A percentile compares a stretch with the other conserved stretches of the same genome.
These are phyloP conservation scores for Astragalus glycyphyllos DNA, from an alignment of 306 rosid species.

Conservation along the genomic window DNA sequence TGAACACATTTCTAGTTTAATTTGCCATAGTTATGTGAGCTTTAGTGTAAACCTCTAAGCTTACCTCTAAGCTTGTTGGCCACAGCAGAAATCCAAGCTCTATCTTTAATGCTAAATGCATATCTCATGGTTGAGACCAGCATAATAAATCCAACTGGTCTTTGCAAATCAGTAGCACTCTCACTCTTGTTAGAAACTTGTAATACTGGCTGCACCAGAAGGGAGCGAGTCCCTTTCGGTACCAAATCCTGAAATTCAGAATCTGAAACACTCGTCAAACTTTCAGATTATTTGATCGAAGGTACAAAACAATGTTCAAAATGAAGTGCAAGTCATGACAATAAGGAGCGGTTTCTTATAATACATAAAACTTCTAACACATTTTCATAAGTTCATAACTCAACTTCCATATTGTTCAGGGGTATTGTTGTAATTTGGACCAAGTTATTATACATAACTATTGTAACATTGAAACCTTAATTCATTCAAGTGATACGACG, in stretches of 20 bases:
- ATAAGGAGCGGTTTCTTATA: constrained; percentile 17
- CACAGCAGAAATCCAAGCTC: constrained; percentile 82
- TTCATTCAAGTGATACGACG: no score
- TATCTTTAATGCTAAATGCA: constrained; percentile 78
- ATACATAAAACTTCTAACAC: not conserved
- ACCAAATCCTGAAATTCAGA: constrained; percentile 75
- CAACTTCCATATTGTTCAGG: not conserved
- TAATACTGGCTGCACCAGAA: constrained; percentile 72
- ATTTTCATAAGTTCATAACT: not conserved
- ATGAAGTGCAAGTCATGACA: constrained; percentile 1
- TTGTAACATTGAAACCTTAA: no score
- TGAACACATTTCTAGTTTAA: not conserved
- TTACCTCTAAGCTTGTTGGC: constrained; percentile 67
- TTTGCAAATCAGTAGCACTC: constrained; percentile 46
- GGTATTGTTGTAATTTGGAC: no score
- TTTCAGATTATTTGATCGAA: constrained; percentile 40
- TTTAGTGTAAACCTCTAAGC: no score
- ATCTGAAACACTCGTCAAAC: constrained; percentile 56
- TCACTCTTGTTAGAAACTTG: constrained; percentile 46
- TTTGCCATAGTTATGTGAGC: no score
- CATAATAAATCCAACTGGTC: constrained; percentile 64
- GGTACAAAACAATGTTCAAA: constrained; percentile 31
- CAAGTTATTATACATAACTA: no score
- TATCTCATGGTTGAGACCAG: constrained; percentile 71
- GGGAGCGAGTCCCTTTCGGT: constrained; percentile 73